Evolutionary conservation across 2,329 filamentous ascomycete genomes (phyloP), one percentile per base, ranked within the genome.

Genomic region (Cordyceps farinosa): DNA sequence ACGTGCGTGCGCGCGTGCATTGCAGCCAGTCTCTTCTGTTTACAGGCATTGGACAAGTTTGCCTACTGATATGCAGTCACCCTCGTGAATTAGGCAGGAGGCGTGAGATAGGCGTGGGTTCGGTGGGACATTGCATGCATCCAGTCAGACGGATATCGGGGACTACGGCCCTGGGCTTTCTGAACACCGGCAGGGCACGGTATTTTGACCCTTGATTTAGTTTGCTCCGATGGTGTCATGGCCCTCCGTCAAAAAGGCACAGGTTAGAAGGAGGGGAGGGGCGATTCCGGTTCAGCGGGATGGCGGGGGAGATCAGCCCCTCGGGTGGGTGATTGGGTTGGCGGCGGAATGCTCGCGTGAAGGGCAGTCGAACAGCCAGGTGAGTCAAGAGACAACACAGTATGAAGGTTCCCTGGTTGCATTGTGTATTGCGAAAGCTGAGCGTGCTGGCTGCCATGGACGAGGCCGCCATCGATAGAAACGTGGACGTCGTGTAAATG

Each of bases 321-420:
- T 42, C 52, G n/a, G 36, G 52, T 22, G 15, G 8, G 9, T 55
- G 22, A n/a, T 32, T 9, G 48, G 29, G 13, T 17, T 51, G 29
- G 17, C 13, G 17, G 29, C 13, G 17, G 29, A 34, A n/a, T 10
- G 29, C 8, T 51, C 29, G 30, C 38, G 5, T 15, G 38, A 5
- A 40, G 38, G 3, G 53, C 13, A 32, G 29, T 17, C 15, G 15
- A 32, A 32, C 36, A 22, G 13, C 11, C 11, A 30, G 40, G 13
- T 45, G 53, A 56, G 53, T 38, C 44, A 56, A 56, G 53, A 56
- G 53, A 56, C 40, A 56, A 32, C 53, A 56, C 32, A 32, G n/a
- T 40, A 15, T 40, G 5, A 15, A 15, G 15, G 13, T 51, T 15
- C 11, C 22, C 13, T n/a, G 2, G 30, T 29, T 29, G 40, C 15